Evolutionary conservation across 352 stramenopile species (phyloP).

Genomic region (Phytophthora idaei): DNA sequence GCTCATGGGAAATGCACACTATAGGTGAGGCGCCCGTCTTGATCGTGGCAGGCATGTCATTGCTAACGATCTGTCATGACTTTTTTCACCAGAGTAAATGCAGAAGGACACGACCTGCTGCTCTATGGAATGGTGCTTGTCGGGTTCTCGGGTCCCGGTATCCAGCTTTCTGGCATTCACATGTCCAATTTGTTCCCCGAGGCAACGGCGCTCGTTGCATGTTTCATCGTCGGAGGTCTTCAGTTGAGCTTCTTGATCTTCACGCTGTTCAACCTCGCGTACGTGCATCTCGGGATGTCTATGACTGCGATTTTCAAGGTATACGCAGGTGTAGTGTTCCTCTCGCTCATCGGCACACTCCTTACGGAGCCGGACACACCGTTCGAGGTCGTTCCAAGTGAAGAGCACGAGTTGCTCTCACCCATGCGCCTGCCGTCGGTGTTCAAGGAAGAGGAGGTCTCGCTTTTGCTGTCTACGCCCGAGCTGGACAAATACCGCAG

Average conservation of each 20-base stretch:
- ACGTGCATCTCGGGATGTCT: conserved; percentile 41
- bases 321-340: conserved; percentile 55
- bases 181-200: conserved; percentile 79
- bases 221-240: conserved; percentile 71
- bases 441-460: conserved; percentile 63
- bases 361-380: conserved; percentile 63
- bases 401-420: conserved; percentile 56
- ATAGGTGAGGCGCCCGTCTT: conserved; percentile 19
- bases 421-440: conserved; percentile 59
- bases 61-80: conserved; percentile 5
- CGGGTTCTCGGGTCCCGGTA: conserved; percentile 64
- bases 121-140: conserved; percentile 69
- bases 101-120: conserved; percentile 46
- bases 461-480: conserved; percentile 55
- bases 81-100: conserved; percentile 25
- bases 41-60: not conserved
- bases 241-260: conserved; percentile 82
- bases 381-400: conserved; percentile 36
- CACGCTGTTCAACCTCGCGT: conserved; percentile 62
- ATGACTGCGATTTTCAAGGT: conserved; percentile 56
- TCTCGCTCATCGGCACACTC: conserved; percentile 57
- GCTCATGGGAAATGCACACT: conserved; percentile 57
- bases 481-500: conserved; percentile 49
- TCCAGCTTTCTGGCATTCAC: conserved; percentile 75
- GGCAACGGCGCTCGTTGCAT: conserved; percentile 67